Evolutionary conservation across 2,329 filamentous ascomycete species (phyloP), one percentile per base, ranked within the genome.

Genomic region (Trichophyton verrucosum): DNA sequence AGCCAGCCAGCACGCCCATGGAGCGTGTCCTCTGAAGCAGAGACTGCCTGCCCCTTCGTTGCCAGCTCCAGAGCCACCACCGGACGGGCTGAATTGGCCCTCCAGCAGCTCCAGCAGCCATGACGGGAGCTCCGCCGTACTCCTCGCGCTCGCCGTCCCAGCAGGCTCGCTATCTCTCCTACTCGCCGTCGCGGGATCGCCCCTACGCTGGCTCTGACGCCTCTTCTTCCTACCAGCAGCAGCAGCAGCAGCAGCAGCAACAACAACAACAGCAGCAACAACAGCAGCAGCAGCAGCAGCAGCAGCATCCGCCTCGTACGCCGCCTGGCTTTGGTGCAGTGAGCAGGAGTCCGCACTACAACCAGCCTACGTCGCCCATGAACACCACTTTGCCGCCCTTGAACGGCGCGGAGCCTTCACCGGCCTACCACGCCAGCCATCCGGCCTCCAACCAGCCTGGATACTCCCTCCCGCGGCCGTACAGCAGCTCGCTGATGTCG

Each of bases 81-180:
- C 15, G 40, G n/a, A 27, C 20, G 33, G 53, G 24, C 53, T 57
- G 53, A 57, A 57, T 42, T 33, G 51, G 42, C 46, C 27, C 51
- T 55, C 51, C 30, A 33, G 51, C 51, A 33, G 51, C 51, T 33
- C 44, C 47, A 40, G 40, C 33, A 71, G 73, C 66, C 68, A 76
- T 76, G 74, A 71, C 74, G 64, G 74, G 74, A 65, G 72, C 70
- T 71, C 74, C 75, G 65, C 75, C 76, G 62, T 77, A 74, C 65
- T 73, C 74, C 66, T 70, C 73, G 62, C 75, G 75, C 66, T 78
- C 76, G 65, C 75, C 76, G 61, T 73, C 75, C 61, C 74, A 76
- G 66, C 74, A 75, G 66, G 68, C 72, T 61, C 72, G 71, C 60
- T 75, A 71, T 66, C 69, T 73, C 62, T 69, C 69, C 61, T 77